These are phyloP conservation scores for Boletus vinaceobasis DNA, from an alignment of 768 basidiomycete species.

Conservation along the genomic window DNA sequence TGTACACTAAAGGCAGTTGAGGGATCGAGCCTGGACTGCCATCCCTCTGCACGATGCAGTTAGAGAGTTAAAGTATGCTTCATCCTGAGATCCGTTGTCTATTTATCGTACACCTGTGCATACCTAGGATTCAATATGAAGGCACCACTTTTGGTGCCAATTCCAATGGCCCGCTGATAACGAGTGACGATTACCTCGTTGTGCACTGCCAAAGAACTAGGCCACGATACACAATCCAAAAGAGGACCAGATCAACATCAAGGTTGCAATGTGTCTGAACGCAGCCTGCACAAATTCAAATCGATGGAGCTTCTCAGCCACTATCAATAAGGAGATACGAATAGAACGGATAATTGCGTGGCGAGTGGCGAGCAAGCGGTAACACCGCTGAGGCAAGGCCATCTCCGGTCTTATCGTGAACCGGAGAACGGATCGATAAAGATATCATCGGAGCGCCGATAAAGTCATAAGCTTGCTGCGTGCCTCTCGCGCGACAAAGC, in stretches of 20 bases:
- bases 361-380: background rate
- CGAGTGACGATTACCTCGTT: slow-evolving; percentile 21
- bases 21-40: slow-evolving; percentile 15
- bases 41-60: slow-evolving; percentile 16
- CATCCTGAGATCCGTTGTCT: slow-evolving; percentile 18
- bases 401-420: slow-evolving; percentile 18
- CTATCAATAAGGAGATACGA: slow-evolving; percentile 18
- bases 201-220: slow-evolving; percentile 19
- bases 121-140: slow-evolving; percentile 19
- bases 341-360: slow-evolving; percentile 8
- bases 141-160: slow-evolving; percentile 16
- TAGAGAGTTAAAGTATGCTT: slow-evolving; percentile 22
- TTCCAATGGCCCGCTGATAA: slow-evolving; percentile 14
- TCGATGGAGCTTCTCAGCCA: slow-evolving; percentile 22
- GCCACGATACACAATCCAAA: slow-evolving; percentile 17
- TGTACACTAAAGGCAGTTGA: slow-evolving; percentile 47
- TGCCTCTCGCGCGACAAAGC: slow-evolving; percentile 1
- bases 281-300: slow-evolving; percentile 23
- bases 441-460: slow-evolving; percentile 3
- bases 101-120: slow-evolving; percentile 23
- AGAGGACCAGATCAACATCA: slow-evolving; percentile 19
- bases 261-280: slow-evolving; percentile 26
- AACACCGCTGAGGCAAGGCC: background rate
- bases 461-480: slow-evolving; percentile 2
- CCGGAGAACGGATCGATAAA: slow-evolving; percentile 7